Conservation (phyloP, 495 filamentous ascomycete genomes). For the Aspergillus sclerotiicarbonarius region DNA sequence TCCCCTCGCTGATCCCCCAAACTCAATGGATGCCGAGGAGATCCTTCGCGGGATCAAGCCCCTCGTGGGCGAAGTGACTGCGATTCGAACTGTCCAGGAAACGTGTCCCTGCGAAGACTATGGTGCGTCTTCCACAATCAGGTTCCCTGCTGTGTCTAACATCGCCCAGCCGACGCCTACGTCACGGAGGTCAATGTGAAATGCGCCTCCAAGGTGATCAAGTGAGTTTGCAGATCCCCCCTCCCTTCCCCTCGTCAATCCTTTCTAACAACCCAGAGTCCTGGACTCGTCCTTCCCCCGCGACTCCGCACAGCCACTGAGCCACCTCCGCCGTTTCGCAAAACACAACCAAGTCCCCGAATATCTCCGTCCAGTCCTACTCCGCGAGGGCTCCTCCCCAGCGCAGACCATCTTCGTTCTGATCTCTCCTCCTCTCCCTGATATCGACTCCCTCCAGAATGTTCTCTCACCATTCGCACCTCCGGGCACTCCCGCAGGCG, state of each 20-base stretch:
- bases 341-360: conserved; percentile 67
- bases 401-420: conserved; percentile 38
- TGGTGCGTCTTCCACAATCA: conserved; percentile 22
- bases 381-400: conserved; percentile 16
- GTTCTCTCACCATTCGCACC: conserved; percentile 39
- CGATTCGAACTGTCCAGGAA: conserved; percentile 43
- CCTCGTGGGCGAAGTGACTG: conserved; percentile 31
- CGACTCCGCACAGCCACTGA: conserved; percentile 58
- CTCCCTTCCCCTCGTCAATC: not conserved
- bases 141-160: not conserved
- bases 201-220: conserved; percentile 45
- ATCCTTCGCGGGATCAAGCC: conserved; percentile 27
- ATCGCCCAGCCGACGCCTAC: conserved; percentile 37
- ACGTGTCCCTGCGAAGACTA: conserved; percentile 39
- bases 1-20: not conserved
- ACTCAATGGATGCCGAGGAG: conserved; percentile 26
- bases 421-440: conserved; percentile 37
- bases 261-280: conserved; percentile 25
- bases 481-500: conserved; percentile 17
- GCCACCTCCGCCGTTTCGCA: conserved; percentile 79
- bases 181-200: conserved; percentile 45
- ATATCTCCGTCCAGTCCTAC: conserved; percentile 34
- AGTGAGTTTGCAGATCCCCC: conserved; percentile 29
- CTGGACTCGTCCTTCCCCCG: conserved; percentile 50
- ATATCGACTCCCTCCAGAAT: conserved; percentile 23